Evolutionary conservation across 352 stramenopile genomes (phyloP).

Genomic region (Phytophthora sp.): DNA sequence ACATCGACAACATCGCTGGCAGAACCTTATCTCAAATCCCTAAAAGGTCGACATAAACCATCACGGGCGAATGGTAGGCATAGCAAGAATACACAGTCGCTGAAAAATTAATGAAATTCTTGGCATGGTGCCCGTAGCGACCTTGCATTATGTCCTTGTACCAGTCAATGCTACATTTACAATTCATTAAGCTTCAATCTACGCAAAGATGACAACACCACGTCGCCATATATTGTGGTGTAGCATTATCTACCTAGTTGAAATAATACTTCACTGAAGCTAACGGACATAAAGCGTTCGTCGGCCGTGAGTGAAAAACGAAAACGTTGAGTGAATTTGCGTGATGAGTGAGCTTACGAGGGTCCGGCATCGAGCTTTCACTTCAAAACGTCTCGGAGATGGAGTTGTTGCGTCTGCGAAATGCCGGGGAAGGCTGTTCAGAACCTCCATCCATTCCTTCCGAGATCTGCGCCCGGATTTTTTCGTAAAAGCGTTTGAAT

Average conservation of each 20-base stretch:
- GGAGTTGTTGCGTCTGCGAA: conserved; percentile 76
- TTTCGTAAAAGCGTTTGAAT: conserved; percentile 90
- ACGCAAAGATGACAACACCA: not conserved
- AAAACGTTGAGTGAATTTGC: conserved; percentile 20
- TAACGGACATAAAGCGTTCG: conserved; percentile 25
- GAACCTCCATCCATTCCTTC: conserved; percentile 48
- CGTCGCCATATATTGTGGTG: conserved; percentile 20
- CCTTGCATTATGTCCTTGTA: no score
- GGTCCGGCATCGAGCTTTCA: conserved; percentile 6
- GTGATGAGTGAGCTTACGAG: conserved; percentile 14
- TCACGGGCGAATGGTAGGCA: conserved; percentile 6
- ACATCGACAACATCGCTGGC: conserved; percentile 28
- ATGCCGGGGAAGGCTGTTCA: conserved; percentile 23
- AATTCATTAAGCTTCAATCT: no score
- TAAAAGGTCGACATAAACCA: conserved; percentile 63
- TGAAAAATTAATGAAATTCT: conserved; percentile 13
- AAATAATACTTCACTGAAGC: conserved; percentile 33
- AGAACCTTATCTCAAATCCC: conserved; percentile 75
- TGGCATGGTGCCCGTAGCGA: no score
- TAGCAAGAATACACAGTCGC: not conserved
- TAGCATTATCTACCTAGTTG: conserved; percentile 22
- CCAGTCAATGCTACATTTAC: no score
- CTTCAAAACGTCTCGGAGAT: conserved; percentile 46
- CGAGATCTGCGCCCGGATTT: conserved; percentile 69
- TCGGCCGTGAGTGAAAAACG: conserved; percentile 23